Conservation (phyloP, 306 rosid species). For the Pterocarpus macrocarpus region DNA sequence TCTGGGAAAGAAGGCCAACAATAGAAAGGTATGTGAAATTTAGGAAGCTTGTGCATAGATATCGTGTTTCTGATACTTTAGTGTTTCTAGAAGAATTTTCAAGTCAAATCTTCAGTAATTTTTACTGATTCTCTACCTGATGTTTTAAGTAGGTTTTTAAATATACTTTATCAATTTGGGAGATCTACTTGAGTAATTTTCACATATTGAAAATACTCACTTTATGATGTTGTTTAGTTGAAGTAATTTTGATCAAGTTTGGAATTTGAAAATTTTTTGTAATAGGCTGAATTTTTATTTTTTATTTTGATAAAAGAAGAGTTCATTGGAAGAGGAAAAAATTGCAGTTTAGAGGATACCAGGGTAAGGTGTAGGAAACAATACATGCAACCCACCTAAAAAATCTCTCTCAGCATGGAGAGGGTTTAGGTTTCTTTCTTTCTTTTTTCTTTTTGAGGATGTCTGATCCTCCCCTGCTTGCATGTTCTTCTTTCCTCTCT, state of each 20-base stretch:
- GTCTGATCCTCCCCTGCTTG: not conserved
- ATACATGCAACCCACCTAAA: not conserved
- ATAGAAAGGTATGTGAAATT: conserved; percentile 74
- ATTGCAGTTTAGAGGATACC: too few species aligned
- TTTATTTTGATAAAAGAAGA: not conserved
- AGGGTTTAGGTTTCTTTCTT: not conserved
- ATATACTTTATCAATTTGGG: conserved; percentile 16
- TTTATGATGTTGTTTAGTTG: conserved; percentile 13
- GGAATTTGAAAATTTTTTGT: not conserved
- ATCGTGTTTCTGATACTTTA: conserved; percentile 8
- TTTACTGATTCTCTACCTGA: conserved; percentile 21
- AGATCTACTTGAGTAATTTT: conserved; percentile 9
- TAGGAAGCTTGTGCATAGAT: conserved; percentile 34
- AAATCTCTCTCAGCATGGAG: not conserved
- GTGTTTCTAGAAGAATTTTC: conserved; percentile 16
- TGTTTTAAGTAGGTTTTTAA: conserved; percentile 1
- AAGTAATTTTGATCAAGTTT: conserved; percentile 11
- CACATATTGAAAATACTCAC: conserved; percentile 23
- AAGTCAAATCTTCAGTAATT: conserved; percentile 21
- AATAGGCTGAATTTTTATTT: not conserved
- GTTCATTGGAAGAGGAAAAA: not conserved
- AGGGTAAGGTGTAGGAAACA: not conserved
- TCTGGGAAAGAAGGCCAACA: conserved; percentile 70
- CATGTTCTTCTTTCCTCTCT: not conserved
- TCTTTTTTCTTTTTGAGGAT: not conserved